These are phyloP conservation scores for Eucalyptus erythrocorys DNA, from an alignment of 345 rosid genomes.

Conservation along the genomic window DNA sequence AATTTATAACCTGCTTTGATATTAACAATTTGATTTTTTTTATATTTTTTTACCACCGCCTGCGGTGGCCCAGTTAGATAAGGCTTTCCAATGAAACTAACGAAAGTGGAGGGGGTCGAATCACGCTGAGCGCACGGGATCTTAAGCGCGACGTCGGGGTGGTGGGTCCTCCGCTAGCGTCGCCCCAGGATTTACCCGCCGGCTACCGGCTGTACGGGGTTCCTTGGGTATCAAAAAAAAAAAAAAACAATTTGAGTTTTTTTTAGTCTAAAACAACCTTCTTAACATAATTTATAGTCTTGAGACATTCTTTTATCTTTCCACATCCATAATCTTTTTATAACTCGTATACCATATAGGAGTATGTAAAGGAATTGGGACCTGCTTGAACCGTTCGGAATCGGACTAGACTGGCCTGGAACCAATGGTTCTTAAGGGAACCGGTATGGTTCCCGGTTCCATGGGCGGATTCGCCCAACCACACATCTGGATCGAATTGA, in stretches of 20 bases:
- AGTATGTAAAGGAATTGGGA: rapidly evolving
- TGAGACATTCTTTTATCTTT: background rate
- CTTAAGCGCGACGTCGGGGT: too few relatives aligned
- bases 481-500: rapidly evolving
- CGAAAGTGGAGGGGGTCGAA: too few relatives aligned
- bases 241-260: background rate
- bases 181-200: too few relatives aligned
- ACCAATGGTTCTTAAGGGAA: too few relatives aligned
- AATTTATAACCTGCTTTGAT: background rate
- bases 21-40: background rate
- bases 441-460: rapidly evolving
- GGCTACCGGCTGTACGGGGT: too few relatives aligned
- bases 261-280: background rate
- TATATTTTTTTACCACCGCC: too few relatives aligned
- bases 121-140: too few relatives aligned
- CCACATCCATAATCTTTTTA: background rate
- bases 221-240: too few relatives aligned
- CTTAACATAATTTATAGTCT: background rate
- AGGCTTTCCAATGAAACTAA: too few relatives aligned
- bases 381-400: rapidly evolving
- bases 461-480: too few relatives aligned
- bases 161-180: too few relatives aligned
- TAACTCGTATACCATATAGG: background rate
- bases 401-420: rapidly evolving
- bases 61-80: too few relatives aligned